These are phyloP conservation scores for Xylaria longipes DNA, from an alignment of 495 filamentous ascomycete species.

Conservation along the genomic window DNA sequence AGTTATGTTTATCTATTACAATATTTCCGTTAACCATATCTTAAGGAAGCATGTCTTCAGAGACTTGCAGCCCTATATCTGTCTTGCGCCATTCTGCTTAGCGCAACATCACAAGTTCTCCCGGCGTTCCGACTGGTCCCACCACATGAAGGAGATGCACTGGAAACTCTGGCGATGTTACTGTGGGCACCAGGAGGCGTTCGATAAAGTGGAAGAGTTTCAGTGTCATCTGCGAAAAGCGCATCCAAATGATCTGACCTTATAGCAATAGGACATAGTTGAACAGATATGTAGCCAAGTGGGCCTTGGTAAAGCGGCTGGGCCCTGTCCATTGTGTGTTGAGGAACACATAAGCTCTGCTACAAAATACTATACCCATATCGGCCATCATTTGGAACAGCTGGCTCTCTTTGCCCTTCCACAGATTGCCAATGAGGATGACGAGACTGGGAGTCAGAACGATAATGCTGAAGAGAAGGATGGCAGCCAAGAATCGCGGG, in stretches of 20 bases:
- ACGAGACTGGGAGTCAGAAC: not conserved
- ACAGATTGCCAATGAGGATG: not conserved
- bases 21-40: not conserved
- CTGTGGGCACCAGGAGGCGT: not conserved
- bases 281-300: not conserved
- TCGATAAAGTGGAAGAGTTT: not conserved
- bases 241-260: not conserved
- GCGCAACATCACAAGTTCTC: constrained; percentile 4
- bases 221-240: not conserved
- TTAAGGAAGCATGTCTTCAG: constrained; percentile 12
- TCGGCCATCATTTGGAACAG: constrained; percentile 6
- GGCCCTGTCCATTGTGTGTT: not conserved
- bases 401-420: constrained; percentile 9
- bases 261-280: not conserved
- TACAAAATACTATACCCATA: not conserved
- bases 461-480: not conserved
- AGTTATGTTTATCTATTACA: not conserved
- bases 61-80: constrained; percentile 4
- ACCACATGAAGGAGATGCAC: not conserved
- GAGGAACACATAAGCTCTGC: not conserved
- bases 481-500: not conserved
- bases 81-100: constrained; percentile 2
- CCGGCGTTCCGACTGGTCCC: not conserved
- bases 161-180: constrained; percentile 11
- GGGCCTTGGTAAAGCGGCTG: not conserved